phyloP scores from a whole-genome alignment of 1,284 basidiomycete species.

The Lentinula novae-zelandiae region DNA sequence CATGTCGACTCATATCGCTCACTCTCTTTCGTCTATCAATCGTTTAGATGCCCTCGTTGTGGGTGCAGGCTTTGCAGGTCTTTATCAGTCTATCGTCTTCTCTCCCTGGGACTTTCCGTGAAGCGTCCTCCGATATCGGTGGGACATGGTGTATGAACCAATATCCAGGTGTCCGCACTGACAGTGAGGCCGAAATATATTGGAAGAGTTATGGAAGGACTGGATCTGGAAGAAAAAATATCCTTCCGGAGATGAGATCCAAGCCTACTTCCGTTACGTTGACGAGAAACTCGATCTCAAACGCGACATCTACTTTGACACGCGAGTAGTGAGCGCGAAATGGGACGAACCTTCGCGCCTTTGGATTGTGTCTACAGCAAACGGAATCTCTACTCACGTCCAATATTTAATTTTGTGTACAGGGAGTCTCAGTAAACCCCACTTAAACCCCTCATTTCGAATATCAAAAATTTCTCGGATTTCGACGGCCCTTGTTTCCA shows the following conservation, averaged over 20 bases:
- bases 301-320: slow-evolving; percentile 22
- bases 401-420: slow-evolving; percentile 22
- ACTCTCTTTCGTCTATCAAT: not conserved
- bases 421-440: slow-evolving; percentile 20
- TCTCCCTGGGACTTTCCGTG: slow-evolving; percentile 11
- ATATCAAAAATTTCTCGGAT: slow-evolving; percentile 18
- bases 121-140: slow-evolving; percentile 5
- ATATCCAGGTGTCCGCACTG: slow-evolving; percentile 12
- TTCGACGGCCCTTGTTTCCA: slow-evolving; percentile 23
- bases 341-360: not conserved
- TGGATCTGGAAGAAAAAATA: slow-evolving; percentile 24
- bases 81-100: slow-evolving; percentile 13
- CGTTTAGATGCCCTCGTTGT: slow-evolving; percentile 21
- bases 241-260: slow-evolving; percentile 19
- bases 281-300: slow-evolving; percentile 22
- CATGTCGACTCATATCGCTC: not conserved
- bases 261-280: slow-evolving; percentile 20
- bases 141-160: slow-evolving; percentile 11
- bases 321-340: slow-evolving; percentile 15
- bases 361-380: slow-evolving; percentile 20
- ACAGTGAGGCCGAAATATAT: slow-evolving; percentile 10
- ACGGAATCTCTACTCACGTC: slow-evolving; percentile 13
- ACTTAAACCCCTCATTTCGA: slow-evolving; percentile 20
- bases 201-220: slow-evolving; percentile 24
- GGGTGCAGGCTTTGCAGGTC: slow-evolving; percentile 16